Evolutionary conservation across 1,139 yeast species (phyloP).

Genomic region (Kodamaea alishanica): DNA sequence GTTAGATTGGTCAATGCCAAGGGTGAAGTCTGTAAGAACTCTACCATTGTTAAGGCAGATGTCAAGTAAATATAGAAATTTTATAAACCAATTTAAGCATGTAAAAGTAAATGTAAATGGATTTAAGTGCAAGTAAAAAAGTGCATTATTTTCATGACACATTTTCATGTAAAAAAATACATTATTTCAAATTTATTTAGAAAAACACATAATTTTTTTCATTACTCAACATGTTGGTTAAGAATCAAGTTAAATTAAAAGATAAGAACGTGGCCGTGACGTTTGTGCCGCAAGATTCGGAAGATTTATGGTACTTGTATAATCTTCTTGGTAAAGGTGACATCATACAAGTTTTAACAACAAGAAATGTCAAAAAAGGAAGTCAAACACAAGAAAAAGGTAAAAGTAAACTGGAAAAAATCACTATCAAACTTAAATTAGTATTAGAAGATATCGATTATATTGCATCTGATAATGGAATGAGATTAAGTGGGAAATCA

Average conservation of each 20-base stretch:
- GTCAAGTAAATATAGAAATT: constrained; percentile 52
- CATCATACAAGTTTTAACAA: constrained; percentile 63
- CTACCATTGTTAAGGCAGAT: constrained; percentile 62
- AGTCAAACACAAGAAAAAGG: constrained; percentile 20
- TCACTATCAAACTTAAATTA: constrained; percentile 52
- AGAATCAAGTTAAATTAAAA: constrained; percentile 47
- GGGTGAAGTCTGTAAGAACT: constrained; percentile 70
- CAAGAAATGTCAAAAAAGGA: constrained; percentile 59
- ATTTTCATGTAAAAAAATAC: neutral
- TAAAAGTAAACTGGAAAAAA: constrained; percentile 54
- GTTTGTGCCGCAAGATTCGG: constrained; percentile 80
- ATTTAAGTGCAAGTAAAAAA: no score
- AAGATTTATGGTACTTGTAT: constrained; percentile 86
- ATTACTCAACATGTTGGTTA: constrained; percentile 31
- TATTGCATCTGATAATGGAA: constrained; percentile 69
- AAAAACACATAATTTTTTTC: neutral
- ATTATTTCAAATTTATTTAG: neutral
- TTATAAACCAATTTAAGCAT: neutral
- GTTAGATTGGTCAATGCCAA: constrained; percentile 72
- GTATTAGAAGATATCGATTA: constrained; percentile 72
- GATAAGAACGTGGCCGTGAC: constrained; percentile 65
- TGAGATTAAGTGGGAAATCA: constrained; percentile 81
- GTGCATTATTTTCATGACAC: neutral
- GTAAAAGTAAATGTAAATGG: neutral
- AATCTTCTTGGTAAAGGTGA: constrained; percentile 78